Percentiles rank a stretch among this genome's conserved stretches.
phyloP scores from a whole-genome alignment of 2,329 filamentous ascomycete genomes.

The Fusarium staphyleae region DNA sequence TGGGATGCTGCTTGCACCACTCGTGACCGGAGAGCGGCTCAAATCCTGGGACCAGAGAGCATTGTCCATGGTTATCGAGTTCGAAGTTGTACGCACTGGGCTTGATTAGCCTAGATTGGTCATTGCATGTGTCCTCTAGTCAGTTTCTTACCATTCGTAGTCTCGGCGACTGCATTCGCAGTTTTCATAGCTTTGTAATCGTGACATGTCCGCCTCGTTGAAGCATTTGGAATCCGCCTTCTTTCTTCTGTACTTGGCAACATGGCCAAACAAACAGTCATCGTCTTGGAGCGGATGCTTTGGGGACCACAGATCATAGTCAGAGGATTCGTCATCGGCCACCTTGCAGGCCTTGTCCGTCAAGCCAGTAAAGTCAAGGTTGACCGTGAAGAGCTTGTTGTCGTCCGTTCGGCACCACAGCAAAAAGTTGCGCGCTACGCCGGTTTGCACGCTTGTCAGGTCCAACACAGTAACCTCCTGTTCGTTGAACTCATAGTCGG shows the following conservation, averaged over 20 bases:
- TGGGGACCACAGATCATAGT: conserved; percentile 90
- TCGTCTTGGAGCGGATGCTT: conserved; percentile 79
- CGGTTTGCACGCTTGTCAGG: conserved; percentile 87
- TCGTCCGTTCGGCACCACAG: conserved; percentile 76
- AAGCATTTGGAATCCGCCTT: conserved; percentile 79
- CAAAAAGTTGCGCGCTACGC: conserved; percentile 89
- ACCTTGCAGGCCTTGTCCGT: conserved; percentile 75
- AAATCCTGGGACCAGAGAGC: conserved; percentile 77
- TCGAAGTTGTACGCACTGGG: conserved; percentile 94
- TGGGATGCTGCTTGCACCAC: conserved; percentile 67
- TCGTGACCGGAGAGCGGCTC: conserved; percentile 60
- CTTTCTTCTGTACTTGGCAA: conserved; percentile 90
- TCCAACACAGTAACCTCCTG: conserved; percentile 76
- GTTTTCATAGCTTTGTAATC: conserved; percentile 75
- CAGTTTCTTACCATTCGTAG: conserved; percentile 81
- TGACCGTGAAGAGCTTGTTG: conserved; percentile 73
- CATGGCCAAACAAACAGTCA: conserved; percentile 91
- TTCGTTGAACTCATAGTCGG: conserved; percentile 74
- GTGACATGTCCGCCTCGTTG: conserved; percentile 76
- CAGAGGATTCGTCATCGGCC: conserved; percentile 63
- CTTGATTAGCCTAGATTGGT: conserved; percentile 23
- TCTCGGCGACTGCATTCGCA: conserved; percentile 86
- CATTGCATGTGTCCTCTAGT: background rate
- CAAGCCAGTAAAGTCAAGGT: conserved; percentile 87
- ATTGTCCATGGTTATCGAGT: conserved; percentile 77